Conservation (phyloP, 495 filamentous ascomycete species). For the Bacidia gigantensis region DNA sequence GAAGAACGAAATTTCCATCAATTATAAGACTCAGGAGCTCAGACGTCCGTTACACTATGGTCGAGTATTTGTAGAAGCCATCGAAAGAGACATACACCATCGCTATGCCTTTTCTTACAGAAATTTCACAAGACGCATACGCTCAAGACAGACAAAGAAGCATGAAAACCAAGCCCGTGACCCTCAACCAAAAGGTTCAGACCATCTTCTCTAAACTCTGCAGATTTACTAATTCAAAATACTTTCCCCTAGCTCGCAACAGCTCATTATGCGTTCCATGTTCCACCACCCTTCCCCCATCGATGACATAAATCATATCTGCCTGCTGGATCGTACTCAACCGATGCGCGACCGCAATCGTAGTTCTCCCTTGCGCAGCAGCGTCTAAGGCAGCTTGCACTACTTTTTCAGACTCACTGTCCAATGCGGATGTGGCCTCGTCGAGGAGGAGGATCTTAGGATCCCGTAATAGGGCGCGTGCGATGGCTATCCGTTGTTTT, state of each 20-base stretch:
- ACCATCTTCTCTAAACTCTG: slow-evolving; percentile 58
- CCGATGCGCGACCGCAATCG: slow-evolving; percentile 66
- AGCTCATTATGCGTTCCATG: slow-evolving; percentile 57
- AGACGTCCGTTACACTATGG: no score
- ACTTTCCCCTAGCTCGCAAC: slow-evolving; percentile 51
- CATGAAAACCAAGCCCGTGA: no score
- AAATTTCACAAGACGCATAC: not conserved
- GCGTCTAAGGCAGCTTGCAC: slow-evolving; percentile 69
- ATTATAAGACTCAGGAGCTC: no score
- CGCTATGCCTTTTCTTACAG: slow-evolving; percentile 4
- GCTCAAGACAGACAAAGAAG: not conserved
- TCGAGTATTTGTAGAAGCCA: no score
- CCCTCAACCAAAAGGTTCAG: slow-evolving; percentile 7
- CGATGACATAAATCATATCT: slow-evolving; percentile 73
- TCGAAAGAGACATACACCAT: no score
- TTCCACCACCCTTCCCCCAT: slow-evolving; percentile 61
- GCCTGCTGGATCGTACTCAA: slow-evolving; percentile 71
- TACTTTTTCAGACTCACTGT: slow-evolving; percentile 70
- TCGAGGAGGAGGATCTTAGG: slow-evolving; percentile 63
- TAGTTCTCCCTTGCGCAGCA: slow-evolving; percentile 60
- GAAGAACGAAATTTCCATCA: no score
- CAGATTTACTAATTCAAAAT: slow-evolving; percentile 63
- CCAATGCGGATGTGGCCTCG: slow-evolving; percentile 70
- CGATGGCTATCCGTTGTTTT: slow-evolving; percentile 70
- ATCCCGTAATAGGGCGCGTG: slow-evolving; percentile 57